Conservation (phyloP, 352 stramenopile genomes). For the Phytophthora pini region DNA sequence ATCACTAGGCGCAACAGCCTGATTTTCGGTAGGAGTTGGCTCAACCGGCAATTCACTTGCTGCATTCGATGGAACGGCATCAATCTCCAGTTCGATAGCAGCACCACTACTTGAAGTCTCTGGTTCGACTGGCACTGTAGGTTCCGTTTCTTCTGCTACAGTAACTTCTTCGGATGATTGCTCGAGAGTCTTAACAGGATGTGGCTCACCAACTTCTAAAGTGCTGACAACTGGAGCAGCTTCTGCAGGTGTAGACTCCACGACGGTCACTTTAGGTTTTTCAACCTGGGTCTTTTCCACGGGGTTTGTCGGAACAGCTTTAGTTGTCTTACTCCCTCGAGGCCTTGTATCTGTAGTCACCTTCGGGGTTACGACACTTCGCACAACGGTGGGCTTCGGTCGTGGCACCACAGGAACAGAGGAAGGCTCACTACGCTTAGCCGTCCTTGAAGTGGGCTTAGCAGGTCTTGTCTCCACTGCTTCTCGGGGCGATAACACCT, state of each 20-base stretch:
- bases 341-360: conserved; percentile 6
- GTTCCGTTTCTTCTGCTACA: background rate
- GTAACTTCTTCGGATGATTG: background rate
- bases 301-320: conserved; percentile 1
- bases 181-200: background rate
- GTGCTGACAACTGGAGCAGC: background rate
- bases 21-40: background rate
- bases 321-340: conserved; percentile 23
- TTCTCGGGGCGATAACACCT: conserved; percentile 17
- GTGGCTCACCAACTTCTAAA: background rate
- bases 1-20: background rate
- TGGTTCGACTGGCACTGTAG: conserved; percentile 7
- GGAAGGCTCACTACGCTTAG: conserved; percentile 16
- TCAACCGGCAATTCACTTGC: background rate
- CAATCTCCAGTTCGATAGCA: background rate
- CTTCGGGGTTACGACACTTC: conserved; percentile 12
- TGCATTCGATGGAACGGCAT: background rate
- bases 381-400: conserved; percentile 21
- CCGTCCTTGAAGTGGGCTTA: conserved; percentile 13
- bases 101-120: background rate
- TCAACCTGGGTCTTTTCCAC: conserved; percentile 4
- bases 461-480: conserved; percentile 13
- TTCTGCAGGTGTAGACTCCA: background rate
- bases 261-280: background rate
- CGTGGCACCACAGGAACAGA: conserved; percentile 11